Percentiles rank a stretch among this genome's conserved stretches.
Evolutionary conservation across 2,329 filamentous ascomycete genomes (phyloP).

Genomic region (Monosporascus sp.): DNA sequence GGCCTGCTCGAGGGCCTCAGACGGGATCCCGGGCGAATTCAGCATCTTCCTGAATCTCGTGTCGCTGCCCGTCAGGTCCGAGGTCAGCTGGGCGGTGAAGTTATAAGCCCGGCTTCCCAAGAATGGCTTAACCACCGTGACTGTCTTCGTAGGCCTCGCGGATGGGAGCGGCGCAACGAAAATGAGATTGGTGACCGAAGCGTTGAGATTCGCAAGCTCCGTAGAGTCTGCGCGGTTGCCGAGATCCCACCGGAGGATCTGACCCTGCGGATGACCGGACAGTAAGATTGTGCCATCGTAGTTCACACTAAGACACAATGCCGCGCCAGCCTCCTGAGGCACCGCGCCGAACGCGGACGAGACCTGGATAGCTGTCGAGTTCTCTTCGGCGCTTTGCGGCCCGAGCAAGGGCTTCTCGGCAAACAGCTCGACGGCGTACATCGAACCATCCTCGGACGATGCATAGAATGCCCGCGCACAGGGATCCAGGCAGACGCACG

Average conservation of each 20-base stretch:
- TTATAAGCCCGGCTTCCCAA: slow-evolving; percentile 60
- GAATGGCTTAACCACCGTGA: slow-evolving; percentile 74
- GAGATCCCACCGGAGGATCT: slow-evolving; percentile 76
- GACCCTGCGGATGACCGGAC: slow-evolving; percentile 76
- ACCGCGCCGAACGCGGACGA: slow-evolving; percentile 49
- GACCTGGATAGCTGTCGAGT: slow-evolving; percentile 53
- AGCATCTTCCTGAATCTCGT: slow-evolving; percentile 42
- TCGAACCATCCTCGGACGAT: slow-evolving; percentile 71
- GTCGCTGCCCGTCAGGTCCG: slow-evolving; percentile 29
- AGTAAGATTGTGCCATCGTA: slow-evolving; percentile 78
- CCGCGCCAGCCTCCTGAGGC: slow-evolving; percentile 59
- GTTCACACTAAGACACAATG: slow-evolving; percentile 64
- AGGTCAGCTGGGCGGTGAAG: slow-evolving; percentile 58
- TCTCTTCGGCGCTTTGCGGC: slow-evolving; percentile 44
- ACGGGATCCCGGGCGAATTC: slow-evolving; percentile 40
- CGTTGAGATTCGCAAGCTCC: slow-evolving; percentile 67
- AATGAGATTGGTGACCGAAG: slow-evolving; percentile 75
- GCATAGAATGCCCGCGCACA: slow-evolving; percentile 78
- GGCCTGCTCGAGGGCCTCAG: slow-evolving; percentile 43
- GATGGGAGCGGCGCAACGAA: slow-evolving; percentile 59
- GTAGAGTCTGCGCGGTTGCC: slow-evolving; percentile 63
- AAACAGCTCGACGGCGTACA: slow-evolving; percentile 75
- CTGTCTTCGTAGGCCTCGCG: slow-evolving; percentile 44
- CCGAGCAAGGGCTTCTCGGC: slow-evolving; percentile 51
- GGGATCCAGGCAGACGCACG: slow-evolving; percentile 72